A percentile compares a stretch with the other conserved stretches of the same genome.
Conservation (phyloP, 1,139 yeast species). For the Candida labiduridarum region DNA sequence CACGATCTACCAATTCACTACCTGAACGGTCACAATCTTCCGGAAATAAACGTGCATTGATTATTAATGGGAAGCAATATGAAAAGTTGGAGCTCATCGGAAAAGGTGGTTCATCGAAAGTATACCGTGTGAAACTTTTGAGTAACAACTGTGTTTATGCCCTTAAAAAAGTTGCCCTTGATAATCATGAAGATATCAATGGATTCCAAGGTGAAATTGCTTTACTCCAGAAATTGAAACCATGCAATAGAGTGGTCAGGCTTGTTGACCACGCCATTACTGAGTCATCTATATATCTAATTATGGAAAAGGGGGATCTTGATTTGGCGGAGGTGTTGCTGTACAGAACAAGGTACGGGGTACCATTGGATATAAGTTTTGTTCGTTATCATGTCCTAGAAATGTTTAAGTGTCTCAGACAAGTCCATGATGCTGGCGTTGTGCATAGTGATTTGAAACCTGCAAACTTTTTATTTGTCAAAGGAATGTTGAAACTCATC, state of each 20-base stretch:
- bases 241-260: conserved; percentile 74
- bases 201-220: conserved; percentile 93
- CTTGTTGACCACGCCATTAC: conserved; percentile 73
- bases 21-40: conserved; percentile 15
- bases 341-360: conserved; percentile 46
- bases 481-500: conserved; percentile 81
- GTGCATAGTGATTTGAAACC: conserved; percentile 97
- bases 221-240: conserved; percentile 59
- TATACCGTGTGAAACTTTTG: conserved; percentile 70
- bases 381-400: conserved; percentile 82
- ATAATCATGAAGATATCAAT: conserved; percentile 73
- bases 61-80: conserved; percentile 61
- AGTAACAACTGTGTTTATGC: conserved; percentile 67
- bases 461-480: conserved; percentile 87
- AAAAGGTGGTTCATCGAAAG: conserved; percentile 92
- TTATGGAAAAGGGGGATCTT: conserved; percentile 96
- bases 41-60: conserved; percentile 31
- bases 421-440: conserved; percentile 85
- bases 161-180: conserved; percentile 78
- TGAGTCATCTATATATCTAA: conserved; percentile 64
- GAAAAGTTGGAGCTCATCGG: conserved; percentile 82
- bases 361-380: conserved; percentile 71
- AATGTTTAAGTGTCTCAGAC: conserved; percentile 78
- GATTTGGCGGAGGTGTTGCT: conserved; percentile 85
- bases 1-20: conserved; percentile 1